Conservation (phyloP, 306 rosid species). For the Potentilla sterilis region DNA sequence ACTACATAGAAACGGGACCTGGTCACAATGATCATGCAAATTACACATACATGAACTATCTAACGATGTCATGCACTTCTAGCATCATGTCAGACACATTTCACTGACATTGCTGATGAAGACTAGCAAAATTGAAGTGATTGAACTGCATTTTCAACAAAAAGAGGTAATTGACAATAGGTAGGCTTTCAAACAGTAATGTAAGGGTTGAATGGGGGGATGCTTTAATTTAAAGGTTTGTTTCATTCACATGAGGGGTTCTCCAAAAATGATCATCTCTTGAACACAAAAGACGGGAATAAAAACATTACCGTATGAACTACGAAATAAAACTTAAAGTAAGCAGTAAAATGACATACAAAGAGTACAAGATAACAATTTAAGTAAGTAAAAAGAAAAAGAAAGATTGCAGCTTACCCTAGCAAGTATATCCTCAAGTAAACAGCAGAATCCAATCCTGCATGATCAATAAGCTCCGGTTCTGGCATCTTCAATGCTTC, state of each 20-base stretch:
- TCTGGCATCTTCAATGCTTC: conserved; percentile 94
- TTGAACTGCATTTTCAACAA: no score
- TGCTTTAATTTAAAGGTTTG: no score
- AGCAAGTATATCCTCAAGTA: conserved; percentile 89
- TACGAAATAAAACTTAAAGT: no score
- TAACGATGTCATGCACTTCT: neutral
- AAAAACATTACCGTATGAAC: no score
- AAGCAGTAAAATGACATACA: neutral
- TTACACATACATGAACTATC: neutral
- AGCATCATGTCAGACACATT: neutral
- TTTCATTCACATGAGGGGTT: neutral
- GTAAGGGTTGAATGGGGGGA: no score
- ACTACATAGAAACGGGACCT: no score
- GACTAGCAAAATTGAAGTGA: no score
- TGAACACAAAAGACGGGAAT: no score
- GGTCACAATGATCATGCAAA: neutral
- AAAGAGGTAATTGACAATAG: no score
- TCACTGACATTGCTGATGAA: neutral
- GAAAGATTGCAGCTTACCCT: conserved; percentile 50
- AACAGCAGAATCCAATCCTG: conserved; percentile 93
- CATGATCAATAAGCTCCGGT: conserved; percentile 92
- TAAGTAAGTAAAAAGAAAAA: neutral
- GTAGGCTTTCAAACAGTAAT: no score
- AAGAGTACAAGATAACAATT: neutral
- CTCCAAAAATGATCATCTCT: no score